Percentiles rank a stretch among this genome's conserved stretches.
Evolutionary conservation across 805 yeast species (phyloP).

Genomic region (Hermanozyma aechmeae): DNA sequence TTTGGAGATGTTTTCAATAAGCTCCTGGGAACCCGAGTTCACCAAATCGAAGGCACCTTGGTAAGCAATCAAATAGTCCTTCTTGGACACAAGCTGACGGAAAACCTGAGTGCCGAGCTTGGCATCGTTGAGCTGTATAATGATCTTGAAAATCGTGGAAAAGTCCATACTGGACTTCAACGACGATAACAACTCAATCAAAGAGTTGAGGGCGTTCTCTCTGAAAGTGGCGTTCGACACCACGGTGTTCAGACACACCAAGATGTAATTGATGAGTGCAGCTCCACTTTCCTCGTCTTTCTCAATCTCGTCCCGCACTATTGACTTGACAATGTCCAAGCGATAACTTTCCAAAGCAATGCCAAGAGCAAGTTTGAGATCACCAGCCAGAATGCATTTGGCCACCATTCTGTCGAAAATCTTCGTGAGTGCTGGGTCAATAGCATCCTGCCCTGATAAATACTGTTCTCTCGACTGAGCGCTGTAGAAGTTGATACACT

Average conservation of each 20-base stretch:
- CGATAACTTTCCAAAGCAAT: constrained; percentile 84
- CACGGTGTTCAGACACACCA: constrained; percentile 63
- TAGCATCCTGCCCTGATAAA: constrained; percentile 15
- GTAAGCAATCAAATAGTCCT: constrained; percentile 55
- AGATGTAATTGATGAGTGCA: constrained; percentile 59
- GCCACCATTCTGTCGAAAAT: constrained; percentile 83
- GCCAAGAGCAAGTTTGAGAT: constrained; percentile 77
- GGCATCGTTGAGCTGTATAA: constrained; percentile 78
- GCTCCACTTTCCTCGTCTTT: constrained; percentile 45
- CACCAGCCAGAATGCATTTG: constrained; percentile 65
- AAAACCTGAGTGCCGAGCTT: constrained; percentile 62
- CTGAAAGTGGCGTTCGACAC: constrained; percentile 8
- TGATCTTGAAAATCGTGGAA: constrained; percentile 74
- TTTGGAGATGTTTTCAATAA: constrained; percentile 50
- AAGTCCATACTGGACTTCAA: constrained; percentile 60
- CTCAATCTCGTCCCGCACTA: constrained; percentile 35
- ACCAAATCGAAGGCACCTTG: constrained; percentile 96
- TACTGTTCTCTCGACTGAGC: constrained; percentile 43
- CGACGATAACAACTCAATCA: constrained; percentile 51
- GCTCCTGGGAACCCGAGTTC: constrained; percentile 82
- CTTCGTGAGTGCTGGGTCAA: constrained; percentile 53
- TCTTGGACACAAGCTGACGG: constrained; percentile 44
- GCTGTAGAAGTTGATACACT: constrained; percentile 81
- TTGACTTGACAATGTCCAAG: constrained; percentile 63
- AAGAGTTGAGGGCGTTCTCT: constrained; percentile 25